These are phyloP conservation scores for Phyllosticta citrichinensis DNA, from an alignment of 2,329 filamentous ascomycete genomes.

Conservation along the genomic window DNA sequence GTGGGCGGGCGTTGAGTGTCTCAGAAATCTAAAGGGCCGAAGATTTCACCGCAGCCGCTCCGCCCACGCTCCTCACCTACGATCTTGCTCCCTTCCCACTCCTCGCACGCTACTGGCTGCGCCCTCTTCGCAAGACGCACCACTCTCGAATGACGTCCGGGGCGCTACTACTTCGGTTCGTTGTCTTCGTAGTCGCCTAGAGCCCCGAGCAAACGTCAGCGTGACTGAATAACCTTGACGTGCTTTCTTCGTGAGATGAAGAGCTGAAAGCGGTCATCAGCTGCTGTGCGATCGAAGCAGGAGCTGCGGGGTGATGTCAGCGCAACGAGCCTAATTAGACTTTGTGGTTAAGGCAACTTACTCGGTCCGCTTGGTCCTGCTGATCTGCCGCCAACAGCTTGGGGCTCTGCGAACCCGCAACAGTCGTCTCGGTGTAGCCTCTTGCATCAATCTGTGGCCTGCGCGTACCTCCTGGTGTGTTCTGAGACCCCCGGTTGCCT, in stretches of 20 bases:
- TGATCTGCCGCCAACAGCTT: slow-evolving; percentile 50
- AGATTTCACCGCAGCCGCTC: background rate
- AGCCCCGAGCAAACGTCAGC: slow-evolving; percentile 1
- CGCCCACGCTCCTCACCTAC: background rate
- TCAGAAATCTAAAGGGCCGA: background rate
- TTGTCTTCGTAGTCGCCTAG: background rate
- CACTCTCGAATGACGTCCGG: background rate
- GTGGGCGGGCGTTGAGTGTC: background rate
- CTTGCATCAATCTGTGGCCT: slow-evolving; percentile 51
- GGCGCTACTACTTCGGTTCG: background rate
- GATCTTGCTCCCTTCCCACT: background rate
- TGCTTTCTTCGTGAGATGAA: slow-evolving; percentile 7
- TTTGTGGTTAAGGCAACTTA: slow-evolving; percentile 27
- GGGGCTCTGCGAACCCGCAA: slow-evolving; percentile 53
- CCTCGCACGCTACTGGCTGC: background rate
- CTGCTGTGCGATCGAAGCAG: slow-evolving; percentile 41
- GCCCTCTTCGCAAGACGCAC: background rate
- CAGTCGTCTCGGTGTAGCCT: slow-evolving; percentile 59
- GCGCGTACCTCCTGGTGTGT: slow-evolving; percentile 15
- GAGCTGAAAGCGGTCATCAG: slow-evolving; percentile 20
- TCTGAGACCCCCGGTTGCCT: slow-evolving; percentile 13
- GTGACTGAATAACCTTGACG: slow-evolving; percentile 8
- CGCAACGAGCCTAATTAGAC: background rate
- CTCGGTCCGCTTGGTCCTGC: slow-evolving; percentile 50
- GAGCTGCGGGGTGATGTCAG: slow-evolving; percentile 20